A percentile compares a stretch with the other conserved stretches of the same genome.
These are phyloP conservation scores for Amauroascus niger DNA, from an alignment of 2,329 filamentous ascomycete genomes.

Conservation along the genomic window DNA sequence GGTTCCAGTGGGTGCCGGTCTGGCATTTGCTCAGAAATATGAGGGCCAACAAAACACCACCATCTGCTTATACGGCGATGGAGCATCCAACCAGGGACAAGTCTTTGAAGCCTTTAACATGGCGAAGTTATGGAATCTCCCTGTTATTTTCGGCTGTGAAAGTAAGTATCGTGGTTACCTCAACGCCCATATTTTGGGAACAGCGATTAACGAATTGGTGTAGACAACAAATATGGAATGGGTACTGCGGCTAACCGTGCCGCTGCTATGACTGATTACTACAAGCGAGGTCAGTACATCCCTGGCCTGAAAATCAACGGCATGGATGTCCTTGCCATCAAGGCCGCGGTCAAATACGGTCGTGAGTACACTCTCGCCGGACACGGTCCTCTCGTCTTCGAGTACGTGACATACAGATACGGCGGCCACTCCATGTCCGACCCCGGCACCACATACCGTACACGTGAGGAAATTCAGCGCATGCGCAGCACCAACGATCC, in stretches of 20 bases:
- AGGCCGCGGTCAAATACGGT: conserved; percentile 88
- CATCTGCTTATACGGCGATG: conserved; percentile 90
- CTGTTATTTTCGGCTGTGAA: conserved; percentile 93
- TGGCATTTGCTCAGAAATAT: conserved; percentile 97
- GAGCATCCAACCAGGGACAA: conserved; percentile 97
- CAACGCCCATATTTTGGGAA: not conserved
- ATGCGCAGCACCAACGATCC: conserved; percentile 99
- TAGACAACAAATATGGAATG: conserved; percentile 99
- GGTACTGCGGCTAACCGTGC: conserved; percentile 91
- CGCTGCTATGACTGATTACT: conserved; percentile 96
- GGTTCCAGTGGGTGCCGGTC: conserved; percentile 90
- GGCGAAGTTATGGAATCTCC: conserved; percentile 98
- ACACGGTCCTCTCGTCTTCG: conserved; percentile 89
- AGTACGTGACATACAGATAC: conserved; percentile 99
- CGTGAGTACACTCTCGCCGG: conserved; percentile 75
- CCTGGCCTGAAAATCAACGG: conserved; percentile 98
- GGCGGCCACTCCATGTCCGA: conserved; percentile 99
- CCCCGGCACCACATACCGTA: conserved; percentile 97
- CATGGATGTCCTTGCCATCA: conserved; percentile 97
- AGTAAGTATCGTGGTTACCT: conserved; percentile 53
- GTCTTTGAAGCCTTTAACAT: conserved; percentile 99
- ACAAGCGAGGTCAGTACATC: conserved; percentile 99
- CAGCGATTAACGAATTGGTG: conserved; percentile 20
- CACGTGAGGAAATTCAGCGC: conserved; percentile 97
- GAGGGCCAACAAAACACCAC: conserved; percentile 73